These are phyloP conservation scores for Populus hybrid DNA, from an alignment of 441 rosid species.

Conservation along the genomic window DNA sequence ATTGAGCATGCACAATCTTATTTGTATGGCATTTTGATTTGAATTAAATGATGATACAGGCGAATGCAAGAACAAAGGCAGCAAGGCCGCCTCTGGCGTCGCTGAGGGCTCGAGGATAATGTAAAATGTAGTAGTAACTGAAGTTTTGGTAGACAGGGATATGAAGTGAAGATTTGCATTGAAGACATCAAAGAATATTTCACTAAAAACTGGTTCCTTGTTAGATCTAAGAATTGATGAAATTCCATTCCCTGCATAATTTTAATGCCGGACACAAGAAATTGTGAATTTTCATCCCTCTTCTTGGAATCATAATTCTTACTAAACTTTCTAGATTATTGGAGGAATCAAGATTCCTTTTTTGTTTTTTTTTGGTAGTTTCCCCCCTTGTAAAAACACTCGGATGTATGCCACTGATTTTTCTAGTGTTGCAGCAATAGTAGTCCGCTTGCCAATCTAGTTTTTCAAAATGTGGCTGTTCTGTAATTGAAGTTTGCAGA, in stretches of 20 bases:
- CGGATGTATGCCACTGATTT: neutral
- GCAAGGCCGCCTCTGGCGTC: conserved; percentile 52
- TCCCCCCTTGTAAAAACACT: neutral
- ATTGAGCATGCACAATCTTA: neutral
- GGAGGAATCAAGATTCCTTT: neutral
- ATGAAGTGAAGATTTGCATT: neutral
- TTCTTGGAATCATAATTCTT: neutral
- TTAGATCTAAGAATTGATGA: conserved; percentile 6
- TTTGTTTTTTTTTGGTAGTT: neutral
- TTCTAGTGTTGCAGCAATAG: neutral
- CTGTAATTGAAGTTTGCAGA: no score
- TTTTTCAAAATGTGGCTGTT: no score
- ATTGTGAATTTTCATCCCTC: conserved; percentile 1
- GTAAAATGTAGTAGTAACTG: neutral
- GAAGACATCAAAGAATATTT: neutral
- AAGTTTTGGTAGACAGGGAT: neutral
- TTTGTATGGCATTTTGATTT: conserved; percentile 3
- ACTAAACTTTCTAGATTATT: neutral
- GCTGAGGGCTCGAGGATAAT: conserved; percentile 21
- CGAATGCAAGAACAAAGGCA: conserved; percentile 78
- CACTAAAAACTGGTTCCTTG: neutral
- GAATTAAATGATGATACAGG: conserved; percentile 36
- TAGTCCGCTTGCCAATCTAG: neutral
- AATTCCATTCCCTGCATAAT: neutral
- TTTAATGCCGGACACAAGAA: neutral